Conservation (phyloP, 176 grass and related monocot genomes). For the Carex cristatella region DNA sequence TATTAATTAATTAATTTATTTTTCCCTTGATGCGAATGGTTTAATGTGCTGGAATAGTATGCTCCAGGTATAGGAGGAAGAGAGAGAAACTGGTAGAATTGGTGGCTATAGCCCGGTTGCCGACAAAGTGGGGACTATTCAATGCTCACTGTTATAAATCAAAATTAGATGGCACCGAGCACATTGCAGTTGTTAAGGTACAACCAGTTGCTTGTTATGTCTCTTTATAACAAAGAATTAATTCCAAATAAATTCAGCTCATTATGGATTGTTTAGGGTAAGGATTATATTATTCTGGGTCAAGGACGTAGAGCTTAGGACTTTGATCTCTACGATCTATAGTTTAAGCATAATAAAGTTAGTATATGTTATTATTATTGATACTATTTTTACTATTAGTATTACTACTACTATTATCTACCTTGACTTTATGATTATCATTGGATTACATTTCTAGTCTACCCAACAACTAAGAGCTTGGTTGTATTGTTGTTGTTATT, state of each 20-base stretch:
- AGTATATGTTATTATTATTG: too few species aligned
- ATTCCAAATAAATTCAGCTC: neutral
- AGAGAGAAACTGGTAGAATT: conserved; percentile 80
- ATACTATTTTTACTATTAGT: too few species aligned
- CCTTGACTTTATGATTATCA: too few species aligned
- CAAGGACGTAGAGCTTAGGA: too few species aligned
- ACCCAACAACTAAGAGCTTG: too few species aligned
- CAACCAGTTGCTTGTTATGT: neutral
- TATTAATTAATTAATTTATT: neutral
- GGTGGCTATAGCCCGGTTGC: conserved; percentile 74
- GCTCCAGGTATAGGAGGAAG: conserved; percentile 81
- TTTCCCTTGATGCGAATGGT: neutral
- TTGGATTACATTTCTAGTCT: too few species aligned
- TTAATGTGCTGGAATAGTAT: conserved; percentile 9
- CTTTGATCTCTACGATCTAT: too few species aligned
- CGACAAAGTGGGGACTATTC: conserved; percentile 95
- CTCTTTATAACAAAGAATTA: neutral
- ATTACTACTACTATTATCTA: too few species aligned
- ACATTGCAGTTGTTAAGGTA: conserved; percentile 82
- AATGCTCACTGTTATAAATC: conserved; percentile 80
- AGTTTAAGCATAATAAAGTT: too few species aligned
- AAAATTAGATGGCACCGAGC: conserved; percentile 83
- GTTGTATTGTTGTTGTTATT: too few species aligned
- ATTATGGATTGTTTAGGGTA: neutral
- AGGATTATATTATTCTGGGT: too few species aligned